These are phyloP conservation scores for Tylopilus subfusipes DNA, from an alignment of 768 basidiomycete species.

Conservation along the genomic window DNA sequence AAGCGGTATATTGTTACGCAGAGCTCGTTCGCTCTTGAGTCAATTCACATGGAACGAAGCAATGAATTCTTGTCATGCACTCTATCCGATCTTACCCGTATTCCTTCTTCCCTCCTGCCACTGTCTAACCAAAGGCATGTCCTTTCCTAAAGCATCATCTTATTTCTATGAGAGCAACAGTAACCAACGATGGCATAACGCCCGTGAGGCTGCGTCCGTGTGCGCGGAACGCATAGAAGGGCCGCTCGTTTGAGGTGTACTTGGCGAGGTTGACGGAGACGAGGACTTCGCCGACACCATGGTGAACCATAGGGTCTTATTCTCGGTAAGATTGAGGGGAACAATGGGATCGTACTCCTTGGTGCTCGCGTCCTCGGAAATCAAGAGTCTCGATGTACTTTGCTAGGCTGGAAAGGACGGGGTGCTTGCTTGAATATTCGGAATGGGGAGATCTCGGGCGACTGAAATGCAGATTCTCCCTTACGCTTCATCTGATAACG, in stretches of 20 bases:
- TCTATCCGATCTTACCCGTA: too few species aligned
- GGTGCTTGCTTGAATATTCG: constrained; percentile 38
- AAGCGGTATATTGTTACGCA: too few species aligned
- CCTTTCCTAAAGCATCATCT: too few species aligned
- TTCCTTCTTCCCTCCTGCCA: too few species aligned
- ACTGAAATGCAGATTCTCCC: constrained; percentile 25
- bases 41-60: too few species aligned
- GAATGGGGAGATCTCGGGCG: constrained; percentile 36
- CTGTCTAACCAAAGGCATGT: too few species aligned
- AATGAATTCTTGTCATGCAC: too few species aligned
- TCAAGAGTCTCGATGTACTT: constrained; percentile 31
- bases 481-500: constrained; percentile 31
- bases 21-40: too few species aligned
- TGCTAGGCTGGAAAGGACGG: constrained; percentile 28
- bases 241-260: constrained; percentile 38
- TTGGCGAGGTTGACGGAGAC: constrained; percentile 43
- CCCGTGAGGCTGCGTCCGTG: constrained; percentile 33
- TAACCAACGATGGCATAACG: constrained; percentile 45
- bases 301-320: constrained; percentile 43
- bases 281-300: constrained; percentile 41
- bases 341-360: constrained; percentile 40
- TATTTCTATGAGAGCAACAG: too few species aligned
- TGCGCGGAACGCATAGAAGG: constrained; percentile 44
- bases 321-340: constrained; percentile 36
- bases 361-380: constrained; percentile 13